phyloP scores from a whole-genome alignment of 306 rosid genomes.

The Acacia acuminata region DNA sequence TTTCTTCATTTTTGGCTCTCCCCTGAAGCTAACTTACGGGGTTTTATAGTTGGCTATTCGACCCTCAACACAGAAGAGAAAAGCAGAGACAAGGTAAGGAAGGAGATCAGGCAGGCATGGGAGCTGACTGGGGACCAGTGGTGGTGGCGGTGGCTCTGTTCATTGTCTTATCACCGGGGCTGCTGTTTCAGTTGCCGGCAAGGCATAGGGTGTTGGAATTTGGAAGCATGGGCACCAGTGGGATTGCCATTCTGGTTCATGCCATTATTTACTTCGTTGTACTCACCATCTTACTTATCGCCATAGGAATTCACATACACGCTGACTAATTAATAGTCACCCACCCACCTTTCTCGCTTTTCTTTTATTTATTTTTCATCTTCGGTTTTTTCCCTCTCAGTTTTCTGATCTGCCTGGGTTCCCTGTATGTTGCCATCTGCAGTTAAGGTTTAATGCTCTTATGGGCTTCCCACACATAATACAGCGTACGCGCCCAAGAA shows the following conservation, averaged over 20 bases:
- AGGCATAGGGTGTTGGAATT: conserved; percentile 82
- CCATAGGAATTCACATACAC: conserved; percentile 87
- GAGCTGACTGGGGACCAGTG: conserved; percentile 95
- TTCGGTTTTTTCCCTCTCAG: background rate
- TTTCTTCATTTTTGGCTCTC: background rate
- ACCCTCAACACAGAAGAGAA: background rate
- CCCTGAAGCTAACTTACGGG: background rate
- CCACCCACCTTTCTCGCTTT: background rate
- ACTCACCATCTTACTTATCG: conserved; percentile 73
- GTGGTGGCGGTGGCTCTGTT: conserved; percentile 76
- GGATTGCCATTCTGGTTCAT: conserved; percentile 89
- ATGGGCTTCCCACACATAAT: background rate
- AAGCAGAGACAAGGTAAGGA: background rate
- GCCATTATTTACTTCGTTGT: conserved; percentile 80
- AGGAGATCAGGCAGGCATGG: conserved; percentile 44
- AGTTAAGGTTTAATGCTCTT: background rate
- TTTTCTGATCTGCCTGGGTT: conserved; percentile 3
- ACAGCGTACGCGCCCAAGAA: background rate
- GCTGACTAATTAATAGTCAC: conserved; percentile 33
- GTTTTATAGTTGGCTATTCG: conserved; percentile 3
- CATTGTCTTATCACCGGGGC: conserved; percentile 87
- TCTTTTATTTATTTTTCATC: background rate
- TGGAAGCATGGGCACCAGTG: conserved; percentile 93
- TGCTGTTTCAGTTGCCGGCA: conserved; percentile 84
- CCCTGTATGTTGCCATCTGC: background rate